Evolutionary conservation across 2,329 filamentous ascomycete species (phyloP), one percentile per base, ranked within the genome.

Genomic region (Westerdykella ornata): DNA sequence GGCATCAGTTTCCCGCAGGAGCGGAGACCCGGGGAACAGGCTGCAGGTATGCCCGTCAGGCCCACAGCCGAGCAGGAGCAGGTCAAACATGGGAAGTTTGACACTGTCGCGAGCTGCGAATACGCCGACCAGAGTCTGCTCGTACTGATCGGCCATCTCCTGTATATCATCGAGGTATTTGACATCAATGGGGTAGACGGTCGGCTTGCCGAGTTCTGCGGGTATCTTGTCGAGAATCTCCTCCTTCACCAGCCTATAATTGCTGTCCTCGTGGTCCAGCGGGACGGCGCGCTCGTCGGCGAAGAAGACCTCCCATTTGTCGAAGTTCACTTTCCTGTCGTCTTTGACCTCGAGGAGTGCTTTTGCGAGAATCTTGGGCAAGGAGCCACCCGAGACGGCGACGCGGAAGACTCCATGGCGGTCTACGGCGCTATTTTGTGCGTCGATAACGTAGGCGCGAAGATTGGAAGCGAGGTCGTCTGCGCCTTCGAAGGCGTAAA

Each of bases 21-120:
- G 77, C 44, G 83, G 78, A 63, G 96, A 90, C 41, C 84, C 84
- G 4, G 92, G 92, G 74, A 98, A 98, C 39, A 98, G 74, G 56
- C 85, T 92, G 81, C 92, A 97, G 26, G 92, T 97, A 72, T 98
- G 92, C 39, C 92, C 92, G 66, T 97, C 92, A 12, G 92, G 90
- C 0, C 92, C 92, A 65, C 87, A 94, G 57, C 92, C 92, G 32
- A 98, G 81, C 32, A 98, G 79, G 41, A 98, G 75, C 39, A 98
- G 78, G 66, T 98, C 92, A 67, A 97, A 98, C 60, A 95, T 85
- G 54, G 92, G 92, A 35, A 96, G 75, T 68, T 88, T 89, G 65
- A 98, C 90, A 49, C 85, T 92, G 70, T 98, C 92, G 63, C 90
- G 84, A 50, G 83, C 84, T 13, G 92, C 92, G 60, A 98, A 98